Conservation (phyloP, 2,329 filamentous ascomycete species). For the Xylaria hypoxylon region DNA sequence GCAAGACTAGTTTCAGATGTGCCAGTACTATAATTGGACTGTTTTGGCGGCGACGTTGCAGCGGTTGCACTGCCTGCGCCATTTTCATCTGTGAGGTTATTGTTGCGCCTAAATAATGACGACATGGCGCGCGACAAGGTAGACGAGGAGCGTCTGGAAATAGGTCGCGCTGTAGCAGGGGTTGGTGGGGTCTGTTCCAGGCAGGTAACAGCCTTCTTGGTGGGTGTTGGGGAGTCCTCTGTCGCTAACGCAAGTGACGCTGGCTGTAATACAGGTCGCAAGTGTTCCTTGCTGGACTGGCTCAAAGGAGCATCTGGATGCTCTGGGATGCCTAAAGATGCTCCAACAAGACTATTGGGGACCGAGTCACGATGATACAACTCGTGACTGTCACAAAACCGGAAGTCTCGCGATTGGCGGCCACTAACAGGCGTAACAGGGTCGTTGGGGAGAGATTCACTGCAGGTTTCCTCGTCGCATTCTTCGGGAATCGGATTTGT, state of each 20-base stretch:
- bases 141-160: conserved; percentile 44
- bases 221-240: conserved; percentile 22
- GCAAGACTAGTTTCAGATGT: conserved; percentile 43
- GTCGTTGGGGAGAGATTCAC: conserved; percentile 67
- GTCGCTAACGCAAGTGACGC: conserved; percentile 28
- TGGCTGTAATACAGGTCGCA: conserved; percentile 28
- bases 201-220: conserved; percentile 36
- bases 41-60: conserved; percentile 41
- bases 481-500: conserved; percentile 67
- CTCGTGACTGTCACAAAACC: conserved; percentile 57
- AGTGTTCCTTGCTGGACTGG: conserved; percentile 38
- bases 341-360: conserved; percentile 40
- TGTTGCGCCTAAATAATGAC: conserved; percentile 47
- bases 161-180: conserved; percentile 35
- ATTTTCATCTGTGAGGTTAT: conserved; percentile 46
- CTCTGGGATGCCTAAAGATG: conserved; percentile 40
- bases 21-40: conserved; percentile 44
- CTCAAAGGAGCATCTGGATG: conserved; percentile 40
- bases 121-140: conserved; percentile 45
- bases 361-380: conserved; percentile 46
- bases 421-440: conserved; percentile 71
- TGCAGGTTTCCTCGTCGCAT: conserved; percentile 68
- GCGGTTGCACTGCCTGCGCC: conserved; percentile 13
- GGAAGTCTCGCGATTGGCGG: conserved; percentile 67
- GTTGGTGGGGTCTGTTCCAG: conserved; percentile 37